These are phyloP conservation scores for Suillus clintonianus DNA, from an alignment of 768 basidiomycete genomes.

Conservation along the genomic window DNA sequence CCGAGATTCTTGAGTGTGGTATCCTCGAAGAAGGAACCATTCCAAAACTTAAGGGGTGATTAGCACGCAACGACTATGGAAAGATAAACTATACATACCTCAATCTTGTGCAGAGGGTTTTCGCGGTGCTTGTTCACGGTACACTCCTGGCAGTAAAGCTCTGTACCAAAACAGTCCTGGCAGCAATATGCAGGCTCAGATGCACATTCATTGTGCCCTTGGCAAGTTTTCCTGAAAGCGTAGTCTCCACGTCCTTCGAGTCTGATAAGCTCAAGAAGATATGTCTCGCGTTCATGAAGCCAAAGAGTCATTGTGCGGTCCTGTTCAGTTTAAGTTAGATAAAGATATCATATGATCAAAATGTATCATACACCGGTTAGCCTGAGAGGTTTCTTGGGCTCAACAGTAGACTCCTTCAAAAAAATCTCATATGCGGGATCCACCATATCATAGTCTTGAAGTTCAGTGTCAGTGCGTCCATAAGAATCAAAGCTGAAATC, in stretches of 20 bases:
- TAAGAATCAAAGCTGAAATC: no score
- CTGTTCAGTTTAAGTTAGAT: not conserved
- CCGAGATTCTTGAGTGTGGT: slow-evolving; percentile 18
- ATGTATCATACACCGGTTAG: not conserved
- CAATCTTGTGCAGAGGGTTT: slow-evolving; percentile 16
- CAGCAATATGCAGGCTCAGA: not conserved
- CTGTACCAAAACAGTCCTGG: not conserved
- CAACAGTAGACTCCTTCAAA: not conserved
- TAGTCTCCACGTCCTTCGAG: not conserved
- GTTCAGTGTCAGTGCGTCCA: not conserved
- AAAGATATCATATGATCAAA: not conserved
- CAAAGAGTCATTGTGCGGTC: not conserved
- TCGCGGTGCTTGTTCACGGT: slow-evolving; percentile 2
- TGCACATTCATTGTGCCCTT: not conserved
- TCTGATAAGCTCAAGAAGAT: not conserved
- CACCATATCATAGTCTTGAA: not conserved
- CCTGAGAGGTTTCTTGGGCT: not conserved
- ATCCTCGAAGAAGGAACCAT: slow-evolving; percentile 16
- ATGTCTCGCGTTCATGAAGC: not conserved
- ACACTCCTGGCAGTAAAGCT: not conserved
- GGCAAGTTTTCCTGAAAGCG: not conserved
- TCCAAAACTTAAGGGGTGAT: slow-evolving; percentile 15
- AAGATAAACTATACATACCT: slow-evolving; percentile 6
- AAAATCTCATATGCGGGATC: not conserved
- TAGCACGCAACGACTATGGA: not conserved